Base-by-base conservation (phyloP, 371 early-diverging fungal genomes). In the Apophysomyces elegans region DNA sequence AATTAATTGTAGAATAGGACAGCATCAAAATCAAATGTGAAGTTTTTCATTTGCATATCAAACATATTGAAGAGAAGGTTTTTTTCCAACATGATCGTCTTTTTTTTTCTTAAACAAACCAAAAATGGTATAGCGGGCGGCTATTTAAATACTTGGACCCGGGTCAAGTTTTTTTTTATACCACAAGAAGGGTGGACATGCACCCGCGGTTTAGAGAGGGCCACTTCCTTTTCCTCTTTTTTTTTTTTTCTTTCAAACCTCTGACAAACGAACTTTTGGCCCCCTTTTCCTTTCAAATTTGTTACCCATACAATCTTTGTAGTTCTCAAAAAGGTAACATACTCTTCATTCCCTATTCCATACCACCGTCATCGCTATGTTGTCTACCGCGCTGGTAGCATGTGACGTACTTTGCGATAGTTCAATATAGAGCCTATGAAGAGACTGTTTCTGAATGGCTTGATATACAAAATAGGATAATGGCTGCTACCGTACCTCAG, bases 1-100 rank as follows among this genome's bases (percentile, higher is more conserved):
- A 99, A 75, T 86, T 99, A 69, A 93, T 96, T 65, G 75, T 79
- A 11, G 84, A 83, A 50, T 80, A 83, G 65, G 67, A 54, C 35
- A 58, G 61, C 26, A 14, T 47, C 13, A 62, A 41, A 59, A 50
- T 50, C 54, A 50, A 50, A 50, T 50, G 54, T 50, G 54, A 50
- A 50, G 32, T 1, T 50, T 50, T 50, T 26, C 54, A 50, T 26
- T 26, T 50, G 54, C 54, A 50, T 50, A 26, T 26, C 2, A 26
- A 26, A 26, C 32, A 26, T 26, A 26, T 26, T 26, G 32, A 26
- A 26, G 32, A 26, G 32, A 26, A 26, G 26, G 32, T 26, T 26
- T 26, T 26, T 26, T 21, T 50, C 54, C 54, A 50, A 50, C 54
- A 50, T 50, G 54, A 26, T 50, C 21, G 21, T 50, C 54, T 50